These are phyloP conservation scores for Mycena metata DNA, from an alignment of 768 basidiomycete genomes.

Conservation along the genomic window DNA sequence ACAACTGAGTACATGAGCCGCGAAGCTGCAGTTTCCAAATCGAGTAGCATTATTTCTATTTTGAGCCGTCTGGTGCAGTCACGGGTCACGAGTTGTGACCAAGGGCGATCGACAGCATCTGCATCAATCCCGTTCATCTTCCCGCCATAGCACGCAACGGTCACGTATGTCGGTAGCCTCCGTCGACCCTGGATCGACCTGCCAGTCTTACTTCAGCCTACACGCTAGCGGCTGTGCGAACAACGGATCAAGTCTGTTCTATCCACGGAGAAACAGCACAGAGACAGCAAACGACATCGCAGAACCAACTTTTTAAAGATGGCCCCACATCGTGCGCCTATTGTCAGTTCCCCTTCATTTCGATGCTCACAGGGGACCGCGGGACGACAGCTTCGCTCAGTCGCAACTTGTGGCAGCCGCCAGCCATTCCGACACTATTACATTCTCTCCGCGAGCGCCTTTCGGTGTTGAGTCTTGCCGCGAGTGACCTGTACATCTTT, in stretches of 20 bases:
- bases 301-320: conserved; percentile 29
- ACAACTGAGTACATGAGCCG: no score
- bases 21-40: background rate
- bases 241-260: conserved; percentile 18
- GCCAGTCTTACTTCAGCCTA: background rate
- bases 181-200: background rate
- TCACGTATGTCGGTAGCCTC: conserved; percentile 17
- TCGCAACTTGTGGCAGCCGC: conserved; percentile 59
- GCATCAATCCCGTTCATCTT: no score
- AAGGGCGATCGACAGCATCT: no score
- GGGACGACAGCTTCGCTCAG: conserved; percentile 66
- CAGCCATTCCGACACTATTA: conserved; percentile 61
- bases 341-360: conserved; percentile 1
- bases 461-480: conserved; percentile 83
- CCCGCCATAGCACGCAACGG: conserved; percentile 31
- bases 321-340: conserved; percentile 34
- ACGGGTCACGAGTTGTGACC: no score
- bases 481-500: conserved; percentile 81
- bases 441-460: conserved; percentile 80
- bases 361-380: conserved; percentile 22
- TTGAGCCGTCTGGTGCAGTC: no score
- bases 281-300: conserved; percentile 9
- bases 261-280: conserved; percentile 3
- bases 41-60: conserved; percentile 8
- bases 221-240: background rate